Base-by-base conservation (phyloP, 225 moss, liverwort and hornwort species). In the Polytrichum formosum region DNA sequence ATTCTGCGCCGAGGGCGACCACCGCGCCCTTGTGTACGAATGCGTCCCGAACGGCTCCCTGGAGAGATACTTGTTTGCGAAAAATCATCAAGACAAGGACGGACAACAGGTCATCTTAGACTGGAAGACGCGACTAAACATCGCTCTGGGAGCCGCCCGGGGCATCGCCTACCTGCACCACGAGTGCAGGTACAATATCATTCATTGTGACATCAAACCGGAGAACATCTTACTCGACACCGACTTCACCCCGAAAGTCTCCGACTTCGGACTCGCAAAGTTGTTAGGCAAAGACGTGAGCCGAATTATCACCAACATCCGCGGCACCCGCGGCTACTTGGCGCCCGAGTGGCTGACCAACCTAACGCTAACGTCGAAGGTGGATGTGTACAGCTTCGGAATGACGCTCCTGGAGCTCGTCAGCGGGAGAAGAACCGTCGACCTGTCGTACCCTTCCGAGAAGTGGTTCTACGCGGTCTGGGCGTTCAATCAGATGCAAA, bases 291-390 rank as follows among this genome's bases (percentile, higher is more conserved):
- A 71, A 18, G 83, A 87, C 31, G 62, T 30, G 28, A 82, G 73
- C 37, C 67, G 72, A 5, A 31, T 72, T n/a, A 60, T 79, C 7
- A 87, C 71, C 4, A 73, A 67, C 53, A 75, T 69, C 81, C 61
- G 84, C 1, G 87, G 87, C 5, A 87, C 87, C 20, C 83, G 78
- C 0, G 87, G 87, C 1, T 87, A 87, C 72, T 55, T 84, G 17
- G 87, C 83, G 1, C 83, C 84, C 10, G 88, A 88, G 69, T 78
- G 82, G 63, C 70, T 88, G 1, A 64, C 62, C 8, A 67, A 82
- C 54, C 69, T 79, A 1, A 69, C 78, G 25, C 70, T 87, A 9
- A 78, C 76, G 1, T 78, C 73, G 19, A 88, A 84, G 62, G 70
- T 75, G 4, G 84, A 88, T 31, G 72, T 82, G 18, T 88, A 75